Conservation (phyloP, 192 early-diverging fungal species). For the Dimargaris cristalligena region DNA sequence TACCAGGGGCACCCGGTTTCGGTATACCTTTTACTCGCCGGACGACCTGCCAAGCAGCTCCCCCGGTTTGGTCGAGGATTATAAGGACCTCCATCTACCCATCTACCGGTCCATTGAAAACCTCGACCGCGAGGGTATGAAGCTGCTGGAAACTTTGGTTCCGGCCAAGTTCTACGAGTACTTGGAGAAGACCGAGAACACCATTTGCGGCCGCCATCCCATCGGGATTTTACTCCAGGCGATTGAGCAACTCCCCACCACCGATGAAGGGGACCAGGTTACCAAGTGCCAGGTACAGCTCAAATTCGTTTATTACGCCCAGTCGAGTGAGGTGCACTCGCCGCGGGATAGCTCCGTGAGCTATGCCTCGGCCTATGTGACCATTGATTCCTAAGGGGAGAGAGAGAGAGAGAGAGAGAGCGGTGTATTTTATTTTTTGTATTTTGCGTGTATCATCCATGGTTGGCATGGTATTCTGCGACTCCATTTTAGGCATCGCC, state of each 20-base stretch:
- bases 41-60: slow-evolving; percentile 12
- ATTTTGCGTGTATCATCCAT: too few relatives aligned
- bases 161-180: slow-evolving; percentile 49
- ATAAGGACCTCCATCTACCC: slow-evolving; percentile 19
- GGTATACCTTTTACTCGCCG: slow-evolving; percentile 48
- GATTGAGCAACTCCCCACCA: slow-evolving; percentile 18
- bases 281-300: slow-evolving; percentile 21
- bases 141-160: slow-evolving; percentile 42
- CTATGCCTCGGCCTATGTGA: slow-evolving; percentile 45
- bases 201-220: slow-evolving; percentile 88
- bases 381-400: not conserved
- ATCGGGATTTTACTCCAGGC: slow-evolving; percentile 71
- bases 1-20: slow-evolving; percentile 77
- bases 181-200: slow-evolving; percentile 63
- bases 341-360: slow-evolving; percentile 55
- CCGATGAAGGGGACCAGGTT: slow-evolving; percentile 10
- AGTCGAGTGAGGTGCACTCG: slow-evolving; percentile 45
- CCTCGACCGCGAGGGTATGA: slow-evolving; percentile 74
- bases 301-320: slow-evolving; percentile 72
- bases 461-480: too few relatives aligned
- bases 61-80: not conserved
- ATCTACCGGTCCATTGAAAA: slow-evolving; percentile 65
- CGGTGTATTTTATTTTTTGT: too few relatives aligned
- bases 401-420: too few relatives aligned
- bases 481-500: too few relatives aligned